phyloP scores from a whole-genome alignment of 78 protist genomes.

The Guillardia theta region DNA sequence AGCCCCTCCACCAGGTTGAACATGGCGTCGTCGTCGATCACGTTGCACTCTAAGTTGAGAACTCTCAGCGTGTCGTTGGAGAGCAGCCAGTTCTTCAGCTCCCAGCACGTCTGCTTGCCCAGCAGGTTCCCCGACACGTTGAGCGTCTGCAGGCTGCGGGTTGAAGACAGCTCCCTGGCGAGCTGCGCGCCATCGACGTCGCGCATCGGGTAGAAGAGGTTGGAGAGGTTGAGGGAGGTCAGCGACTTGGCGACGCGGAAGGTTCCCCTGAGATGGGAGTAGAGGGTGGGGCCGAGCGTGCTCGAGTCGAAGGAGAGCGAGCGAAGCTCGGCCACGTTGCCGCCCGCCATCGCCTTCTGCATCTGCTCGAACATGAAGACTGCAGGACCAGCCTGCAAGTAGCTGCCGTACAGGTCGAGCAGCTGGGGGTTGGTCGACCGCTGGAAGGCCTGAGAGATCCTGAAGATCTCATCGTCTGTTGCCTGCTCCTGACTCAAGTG shows the following conservation, averaged over 20 bases:
- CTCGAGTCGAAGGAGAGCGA: too few relatives aligned
- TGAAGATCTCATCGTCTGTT: neutral
- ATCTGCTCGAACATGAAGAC: too few relatives aligned
- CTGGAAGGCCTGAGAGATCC: neutral
- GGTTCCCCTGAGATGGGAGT: too few relatives aligned
- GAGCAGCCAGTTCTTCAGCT: neutral
- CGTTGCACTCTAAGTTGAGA: neutral
- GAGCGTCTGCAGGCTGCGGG: neutral
- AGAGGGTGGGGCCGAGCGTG: too few relatives aligned
- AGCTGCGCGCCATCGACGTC: neutral
- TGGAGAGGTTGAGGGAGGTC: too few relatives aligned
- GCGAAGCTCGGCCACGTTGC: too few relatives aligned
- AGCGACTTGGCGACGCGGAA: too few relatives aligned
- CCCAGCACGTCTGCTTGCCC: neutral
- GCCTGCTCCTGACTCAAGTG: neutral
- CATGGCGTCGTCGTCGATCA: neutral
- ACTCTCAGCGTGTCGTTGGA: neutral
- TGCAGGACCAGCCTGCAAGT: too few relatives aligned
- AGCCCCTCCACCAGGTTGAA: neutral
- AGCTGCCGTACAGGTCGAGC: neutral
- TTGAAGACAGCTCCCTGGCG: neutral
- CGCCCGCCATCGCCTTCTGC: too few relatives aligned
- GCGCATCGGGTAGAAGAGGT: too few relatives aligned
- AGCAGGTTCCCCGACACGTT: neutral
- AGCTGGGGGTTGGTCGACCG: neutral